These are phyloP conservation scores for Ganoderma resinaceum DNA, from an alignment of 1,284 basidiomycete species.

Conservation along the genomic window DNA sequence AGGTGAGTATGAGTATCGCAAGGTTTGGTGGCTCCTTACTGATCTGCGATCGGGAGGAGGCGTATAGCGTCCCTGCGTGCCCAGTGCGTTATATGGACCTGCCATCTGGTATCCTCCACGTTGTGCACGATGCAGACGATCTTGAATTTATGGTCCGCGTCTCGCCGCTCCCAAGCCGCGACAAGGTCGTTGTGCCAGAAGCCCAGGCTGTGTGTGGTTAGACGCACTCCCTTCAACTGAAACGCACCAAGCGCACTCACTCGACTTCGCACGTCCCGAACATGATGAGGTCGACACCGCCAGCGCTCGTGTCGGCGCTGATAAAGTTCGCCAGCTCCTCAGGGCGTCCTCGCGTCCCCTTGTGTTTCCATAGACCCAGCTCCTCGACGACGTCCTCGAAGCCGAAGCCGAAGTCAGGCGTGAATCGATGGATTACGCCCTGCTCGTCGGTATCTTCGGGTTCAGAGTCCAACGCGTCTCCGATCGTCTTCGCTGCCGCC, in stretches of 20 bases:
- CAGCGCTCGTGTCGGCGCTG: conserved; percentile 25
- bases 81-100: conserved; percentile 43
- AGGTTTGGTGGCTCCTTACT: conserved; percentile 33
- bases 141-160: conserved; percentile 44
- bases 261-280: conserved; percentile 47
- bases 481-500: conserved; percentile 42
- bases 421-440: conserved; percentile 38
- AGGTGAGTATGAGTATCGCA: neutral
- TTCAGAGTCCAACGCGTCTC: conserved; percentile 35
- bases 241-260: conserved; percentile 31
- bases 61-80: conserved; percentile 45
- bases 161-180: conserved; percentile 44
- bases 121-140: conserved; percentile 49
- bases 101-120: conserved; percentile 41
- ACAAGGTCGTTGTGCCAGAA: conserved; percentile 40
- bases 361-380: conserved; percentile 38
- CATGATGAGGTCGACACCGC: conserved; percentile 42
- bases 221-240: neutral
- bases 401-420: conserved; percentile 38
- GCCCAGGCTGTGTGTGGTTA: conserved; percentile 15
- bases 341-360: conserved; percentile 32
- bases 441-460: conserved; percentile 14
- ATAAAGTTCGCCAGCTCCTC: conserved; percentile 38
- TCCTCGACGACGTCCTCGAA: conserved; percentile 42
- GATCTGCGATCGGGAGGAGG: conserved; percentile 44